phyloP scores from a whole-genome alignment of 2,329 filamentous ascomycete genomes.

The Fusarium clavum region DNA sequence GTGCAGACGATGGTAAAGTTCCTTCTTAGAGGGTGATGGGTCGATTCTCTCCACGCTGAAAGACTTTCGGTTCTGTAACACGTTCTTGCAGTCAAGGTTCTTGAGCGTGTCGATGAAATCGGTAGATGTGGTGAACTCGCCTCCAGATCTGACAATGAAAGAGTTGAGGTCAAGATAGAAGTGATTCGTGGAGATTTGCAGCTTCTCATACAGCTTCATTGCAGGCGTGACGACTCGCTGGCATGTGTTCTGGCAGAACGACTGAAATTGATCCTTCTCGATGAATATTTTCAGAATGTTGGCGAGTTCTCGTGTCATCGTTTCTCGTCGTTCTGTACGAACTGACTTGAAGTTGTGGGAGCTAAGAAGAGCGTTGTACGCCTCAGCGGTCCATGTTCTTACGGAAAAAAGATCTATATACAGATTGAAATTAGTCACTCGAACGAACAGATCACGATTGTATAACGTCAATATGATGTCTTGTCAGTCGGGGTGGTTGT shows the following conservation, averaged over 20 bases:
- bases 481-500: too few relatives aligned
- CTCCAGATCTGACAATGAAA: constrained; percentile 44
- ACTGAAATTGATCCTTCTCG: constrained; percentile 40
- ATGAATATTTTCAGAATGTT: constrained; percentile 47
- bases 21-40: constrained; percentile 46
- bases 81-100: constrained; percentile 52
- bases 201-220: constrained; percentile 54
- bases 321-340: constrained; percentile 41
- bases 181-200: constrained; percentile 53
- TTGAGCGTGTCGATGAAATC: constrained; percentile 50
- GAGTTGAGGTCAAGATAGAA: constrained; percentile 53
- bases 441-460: too few relatives aligned
- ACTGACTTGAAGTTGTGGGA: constrained; percentile 46
- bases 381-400: constrained; percentile 54
- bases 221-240: constrained; percentile 51
- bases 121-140: constrained; percentile 44
- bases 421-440: neutral
- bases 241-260: constrained; percentile 42
- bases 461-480: too few relatives aligned
- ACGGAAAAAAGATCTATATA: constrained; percentile 52
- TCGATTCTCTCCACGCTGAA: constrained; percentile 51
- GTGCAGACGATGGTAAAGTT: constrained; percentile 48
- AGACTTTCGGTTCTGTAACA: constrained; percentile 52
- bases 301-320: constrained; percentile 48
- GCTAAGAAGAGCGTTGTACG: constrained; percentile 52